A percentile compares a stretch with the other conserved stretches of the same genome.
These are phyloP conservation scores for Wickerhamomyces sp. DNA, from an alignment of 1,139 yeast genomes.

Conservation along the genomic window DNA sequence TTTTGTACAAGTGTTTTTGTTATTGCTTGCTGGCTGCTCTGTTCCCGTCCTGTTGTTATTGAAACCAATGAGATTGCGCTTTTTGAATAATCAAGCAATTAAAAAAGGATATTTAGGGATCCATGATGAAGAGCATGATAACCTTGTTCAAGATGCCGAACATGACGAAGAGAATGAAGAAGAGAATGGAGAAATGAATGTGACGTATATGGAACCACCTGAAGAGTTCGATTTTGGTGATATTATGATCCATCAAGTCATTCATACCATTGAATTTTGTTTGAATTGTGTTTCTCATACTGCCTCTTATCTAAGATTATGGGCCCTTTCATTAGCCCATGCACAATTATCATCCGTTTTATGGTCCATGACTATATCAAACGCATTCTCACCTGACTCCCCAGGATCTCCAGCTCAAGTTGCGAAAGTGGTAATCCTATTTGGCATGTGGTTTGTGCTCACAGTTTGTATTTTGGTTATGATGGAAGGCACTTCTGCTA, in stretches of 20 bases:
- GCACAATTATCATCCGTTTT: conserved; percentile 91
- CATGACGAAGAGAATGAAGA: conserved; percentile 27
- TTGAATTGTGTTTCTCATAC: conserved; percentile 97
- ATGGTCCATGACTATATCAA: conserved; percentile 81
- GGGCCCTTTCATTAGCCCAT: conserved; percentile 98
- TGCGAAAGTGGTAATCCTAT: conserved; percentile 37
- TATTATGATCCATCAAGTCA: conserved; percentile 94
- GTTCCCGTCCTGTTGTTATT: conserved; percentile 72
- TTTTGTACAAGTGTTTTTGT: conserved; percentile 51
- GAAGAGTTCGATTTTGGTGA: conserved; percentile 70
- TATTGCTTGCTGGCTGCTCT: conserved; percentile 61
- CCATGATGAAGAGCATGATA: conserved; percentile 30
- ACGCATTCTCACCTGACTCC: conserved; percentile 39
- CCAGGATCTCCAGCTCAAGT: conserved; percentile 31
- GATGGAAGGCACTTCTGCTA: conserved; percentile 87
- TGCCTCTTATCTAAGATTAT: conserved; percentile 90
- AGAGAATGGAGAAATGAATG: conserved; percentile 15
- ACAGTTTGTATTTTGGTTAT: conserved; percentile 70
- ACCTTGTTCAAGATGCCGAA: conserved; percentile 28
- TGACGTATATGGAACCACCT: conserved; percentile 20
- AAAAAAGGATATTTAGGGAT: conserved; percentile 20
- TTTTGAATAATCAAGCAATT: conserved; percentile 21
- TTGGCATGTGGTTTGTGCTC: conserved; percentile 75
- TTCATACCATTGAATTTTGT: conserved; percentile 97
- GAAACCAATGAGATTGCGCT: conserved; percentile 54